These are phyloP conservation scores for Salvia hispanica DNA, from an alignment of 257 asterid genomes.

Conservation along the genomic window DNA sequence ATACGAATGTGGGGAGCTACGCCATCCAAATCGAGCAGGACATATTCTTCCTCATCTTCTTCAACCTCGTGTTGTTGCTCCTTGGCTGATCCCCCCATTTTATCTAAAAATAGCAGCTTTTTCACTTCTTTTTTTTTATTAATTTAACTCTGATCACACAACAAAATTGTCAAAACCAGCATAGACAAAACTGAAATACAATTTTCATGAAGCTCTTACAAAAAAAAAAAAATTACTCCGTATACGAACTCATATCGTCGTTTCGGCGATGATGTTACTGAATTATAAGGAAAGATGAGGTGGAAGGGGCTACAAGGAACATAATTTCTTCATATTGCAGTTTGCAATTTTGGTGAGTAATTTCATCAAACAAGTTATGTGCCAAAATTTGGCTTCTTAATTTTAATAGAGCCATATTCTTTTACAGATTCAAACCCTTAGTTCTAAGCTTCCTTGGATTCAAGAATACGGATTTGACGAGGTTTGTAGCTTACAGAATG, in stretches of 20 bases:
- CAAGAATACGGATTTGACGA: background rate
- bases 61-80: conserved; percentile 15
- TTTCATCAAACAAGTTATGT: background rate
- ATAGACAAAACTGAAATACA: background rate
- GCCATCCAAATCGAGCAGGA: conserved; percentile 64
- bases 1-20: conserved; percentile 48
- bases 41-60: conserved; percentile 57
- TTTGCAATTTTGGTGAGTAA: background rate
- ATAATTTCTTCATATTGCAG: background rate
- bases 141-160: background rate
- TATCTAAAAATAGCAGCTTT: background rate
- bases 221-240: background rate
- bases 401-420: background rate
- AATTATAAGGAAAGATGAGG: background rate
- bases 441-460: background rate
- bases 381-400: background rate
- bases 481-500: background rate
- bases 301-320: background rate
- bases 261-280: background rate
- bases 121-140: conserved; percentile 9
- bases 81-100: conserved; percentile 22
- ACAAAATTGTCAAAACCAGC: background rate
- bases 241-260: background rate
- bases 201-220: background rate
- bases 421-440: background rate